Evolutionary conservation across 2,329 filamentous ascomycete genomes (phyloP), one percentile per base, ranked within the genome.

Genomic region (Thelonectria blattea): DNA sequence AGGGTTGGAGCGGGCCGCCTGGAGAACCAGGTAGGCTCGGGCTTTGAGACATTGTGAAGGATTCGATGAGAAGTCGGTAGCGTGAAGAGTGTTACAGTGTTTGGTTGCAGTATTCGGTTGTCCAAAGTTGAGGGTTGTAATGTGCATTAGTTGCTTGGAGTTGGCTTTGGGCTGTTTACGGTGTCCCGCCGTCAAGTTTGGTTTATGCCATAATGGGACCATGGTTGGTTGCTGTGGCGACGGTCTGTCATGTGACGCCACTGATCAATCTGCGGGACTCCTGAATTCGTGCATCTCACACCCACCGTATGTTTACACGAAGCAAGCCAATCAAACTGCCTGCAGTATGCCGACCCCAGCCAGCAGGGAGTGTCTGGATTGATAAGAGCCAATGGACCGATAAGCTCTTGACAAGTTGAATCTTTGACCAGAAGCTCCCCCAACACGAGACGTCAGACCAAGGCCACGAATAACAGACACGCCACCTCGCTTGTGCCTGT

Each of bases 1-100:
- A 79, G 37, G 83, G 79, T 64, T 86, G 85, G 50, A 91, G 79
- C 53, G 88, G 85, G 65, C 81, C 81, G 62, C 80, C 81, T 24
- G 85, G 80, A 62, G 85, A 84, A 68, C 81, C 82, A 62, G 81
- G 78, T 67, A 81, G 82, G 73, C 82, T 84, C 69, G 78, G 76
- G 64, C 71, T 73, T 59, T 65, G 62, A 51, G 43, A 65, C 68
- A 70, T 70, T 59, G 55, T 47, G 54, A 56, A 14, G 22, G 22
- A 24, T n/a, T n/a, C 3, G 22, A 24, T 24, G 6, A 24, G 17
- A 22, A 45, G 41, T 42, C 49, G 53, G 41, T 57, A 18, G 46
- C 12, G 10, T 18, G 51, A 8, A 17, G 45, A 24, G 22, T 24
- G n/a, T 47, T 48, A 51, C 39, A 24, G 22, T 24, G 22, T 24